A percentile compares a stretch with the other conserved stretches of the same genome.
phyloP scores from a whole-genome alignment of 768 basidiomycete genomes.

The Coprinopsis sp. region DNA sequence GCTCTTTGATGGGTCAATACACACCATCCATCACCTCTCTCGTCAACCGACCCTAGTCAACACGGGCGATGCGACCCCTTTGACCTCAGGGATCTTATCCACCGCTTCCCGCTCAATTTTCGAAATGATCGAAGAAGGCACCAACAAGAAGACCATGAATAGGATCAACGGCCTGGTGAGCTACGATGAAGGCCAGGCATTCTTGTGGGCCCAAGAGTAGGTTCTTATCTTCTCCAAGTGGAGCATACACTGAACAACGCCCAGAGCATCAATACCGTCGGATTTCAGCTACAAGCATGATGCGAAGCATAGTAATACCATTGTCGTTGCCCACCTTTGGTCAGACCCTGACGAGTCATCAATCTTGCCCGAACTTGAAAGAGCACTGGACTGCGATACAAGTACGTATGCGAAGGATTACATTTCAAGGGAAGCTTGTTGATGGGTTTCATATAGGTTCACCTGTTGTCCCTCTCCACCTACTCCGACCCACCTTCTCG shows the following conservation, averaged over 20 bases:
- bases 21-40: conserved; percentile 51
- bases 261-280: conserved; percentile 52
- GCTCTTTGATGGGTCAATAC: conserved; percentile 68
- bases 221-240: conserved; percentile 19
- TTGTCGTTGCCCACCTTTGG: conserved; percentile 59
- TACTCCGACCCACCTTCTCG: conserved; percentile 49
- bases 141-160: conserved; percentile 48
- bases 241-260: background rate
- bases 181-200: conserved; percentile 50
- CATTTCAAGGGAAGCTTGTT: background rate
- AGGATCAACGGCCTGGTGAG: conserved; percentile 54
- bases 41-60: conserved; percentile 36
- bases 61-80: conserved; percentile 10
- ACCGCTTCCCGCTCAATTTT: conserved; percentile 48
- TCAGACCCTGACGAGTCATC: conserved; percentile 28
- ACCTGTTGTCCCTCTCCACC: conserved; percentile 43
- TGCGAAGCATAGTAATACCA: conserved; percentile 51
- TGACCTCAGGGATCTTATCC: conserved; percentile 44
- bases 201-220: conserved; percentile 75
- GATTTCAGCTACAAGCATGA: conserved; percentile 84
- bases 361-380: conserved; percentile 18
- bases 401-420: conserved; percentile 27
- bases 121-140: conserved; percentile 37
- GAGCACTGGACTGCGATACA: conserved; percentile 18
- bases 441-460: conserved; percentile 21